A percentile compares a stretch with the other conserved stretches of the same genome.
Conservation (phyloP, 1,284 basidiomycete species). For the Microbotryum silenes-acaulis region DNA sequence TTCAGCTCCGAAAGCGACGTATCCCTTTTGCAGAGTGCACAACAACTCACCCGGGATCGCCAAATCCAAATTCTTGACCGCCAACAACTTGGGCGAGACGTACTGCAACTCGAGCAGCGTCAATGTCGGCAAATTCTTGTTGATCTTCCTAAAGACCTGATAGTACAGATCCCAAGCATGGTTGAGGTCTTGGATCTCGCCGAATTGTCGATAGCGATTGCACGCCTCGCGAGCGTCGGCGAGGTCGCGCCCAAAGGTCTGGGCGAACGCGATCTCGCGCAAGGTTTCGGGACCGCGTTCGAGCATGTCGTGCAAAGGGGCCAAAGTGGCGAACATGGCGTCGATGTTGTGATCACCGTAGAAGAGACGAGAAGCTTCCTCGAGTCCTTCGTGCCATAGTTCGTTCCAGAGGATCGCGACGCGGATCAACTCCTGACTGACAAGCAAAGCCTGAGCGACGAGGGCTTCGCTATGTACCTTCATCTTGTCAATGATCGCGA, state of each 20-base stretch:
- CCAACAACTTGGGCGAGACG: constrained; percentile 86
- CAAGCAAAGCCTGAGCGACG: constrained; percentile 84
- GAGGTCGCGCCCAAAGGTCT: constrained; percentile 89
- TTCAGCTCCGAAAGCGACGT: background rate
- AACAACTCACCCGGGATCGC: constrained; percentile 73
- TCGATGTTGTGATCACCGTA: constrained; percentile 99
- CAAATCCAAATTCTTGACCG: constrained; percentile 80
- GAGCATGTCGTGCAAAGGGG: constrained; percentile 88
- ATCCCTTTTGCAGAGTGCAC: no score
- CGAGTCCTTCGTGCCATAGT: constrained; percentile 96
- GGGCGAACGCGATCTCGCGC: constrained; percentile 89
- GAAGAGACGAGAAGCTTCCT: constrained; percentile 94
- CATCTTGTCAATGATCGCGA: constrained; percentile 88
- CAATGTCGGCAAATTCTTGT: constrained; percentile 84
- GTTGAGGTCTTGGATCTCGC: constrained; percentile 83
- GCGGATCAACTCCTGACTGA: constrained; percentile 91
- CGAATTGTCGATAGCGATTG: constrained; percentile 73
- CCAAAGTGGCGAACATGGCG: constrained; percentile 91
- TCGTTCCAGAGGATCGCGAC: constrained; percentile 99
- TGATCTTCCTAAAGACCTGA: constrained; percentile 89
- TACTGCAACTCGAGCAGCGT: constrained; percentile 94
- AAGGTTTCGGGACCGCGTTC: constrained; percentile 88
- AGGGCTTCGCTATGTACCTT: constrained; percentile 80
- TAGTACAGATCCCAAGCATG: constrained; percentile 99
- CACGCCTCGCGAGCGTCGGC: constrained; percentile 91